Conservation (phyloP, 768 basidiomycete genomes). For the Tulasnella calospora region DNA sequence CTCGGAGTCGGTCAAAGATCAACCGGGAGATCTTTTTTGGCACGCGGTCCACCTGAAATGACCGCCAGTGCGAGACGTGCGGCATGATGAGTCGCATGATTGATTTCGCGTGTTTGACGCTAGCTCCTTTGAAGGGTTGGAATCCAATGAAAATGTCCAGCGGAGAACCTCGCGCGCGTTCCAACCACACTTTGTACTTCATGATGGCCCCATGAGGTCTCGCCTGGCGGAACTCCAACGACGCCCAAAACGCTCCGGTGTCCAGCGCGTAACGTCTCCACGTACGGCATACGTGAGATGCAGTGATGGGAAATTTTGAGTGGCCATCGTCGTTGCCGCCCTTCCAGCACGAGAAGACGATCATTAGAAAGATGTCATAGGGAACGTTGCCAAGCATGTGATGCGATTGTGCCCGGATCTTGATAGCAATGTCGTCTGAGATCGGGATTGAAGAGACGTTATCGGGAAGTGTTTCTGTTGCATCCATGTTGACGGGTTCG, state of each 20-base stretch:
- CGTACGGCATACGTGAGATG: slow-evolving; percentile 6
- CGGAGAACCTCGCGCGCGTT: neutral
- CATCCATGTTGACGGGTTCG: too few species aligned
- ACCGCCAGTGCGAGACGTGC: slow-evolving; percentile 34
- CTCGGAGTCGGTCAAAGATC: slow-evolving; percentile 52
- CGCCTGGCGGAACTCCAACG: neutral
- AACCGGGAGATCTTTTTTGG: slow-evolving; percentile 40
- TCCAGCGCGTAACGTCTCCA: neutral
- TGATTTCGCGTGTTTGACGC: neutral
- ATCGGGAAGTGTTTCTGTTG: neutral
- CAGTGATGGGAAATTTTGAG: neutral
- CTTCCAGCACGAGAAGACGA: neutral
- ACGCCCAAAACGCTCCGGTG: neutral
- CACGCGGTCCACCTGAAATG: slow-evolving; percentile 30
- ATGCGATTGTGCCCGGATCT: too few species aligned
- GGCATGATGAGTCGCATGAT: neutral
- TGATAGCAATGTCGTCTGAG: neutral
- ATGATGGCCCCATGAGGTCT: neutral
- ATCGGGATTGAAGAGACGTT: neutral
- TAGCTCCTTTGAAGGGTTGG: neutral
- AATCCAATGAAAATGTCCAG: neutral
- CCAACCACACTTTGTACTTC: neutral
- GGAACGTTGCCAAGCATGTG: neutral
- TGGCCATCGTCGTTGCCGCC: neutral
- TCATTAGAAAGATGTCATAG: neutral